phyloP scores from a whole-genome alignment of 1,284 basidiomycete genomes.

The Apiotrichum akiyoshidainum region DNA sequence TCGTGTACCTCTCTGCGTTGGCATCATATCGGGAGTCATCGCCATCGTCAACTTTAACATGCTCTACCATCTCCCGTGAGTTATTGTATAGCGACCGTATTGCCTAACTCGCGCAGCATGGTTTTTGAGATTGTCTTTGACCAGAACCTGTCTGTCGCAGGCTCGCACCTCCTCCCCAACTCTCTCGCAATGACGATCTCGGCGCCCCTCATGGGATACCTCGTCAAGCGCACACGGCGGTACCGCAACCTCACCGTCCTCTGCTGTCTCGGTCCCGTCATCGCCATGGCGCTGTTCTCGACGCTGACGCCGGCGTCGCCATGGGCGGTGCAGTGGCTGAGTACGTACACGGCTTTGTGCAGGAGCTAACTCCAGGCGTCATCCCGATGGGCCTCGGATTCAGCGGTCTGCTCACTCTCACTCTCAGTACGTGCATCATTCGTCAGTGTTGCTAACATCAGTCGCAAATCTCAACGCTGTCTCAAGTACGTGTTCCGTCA shows the following conservation, averaged over 20 bases:
- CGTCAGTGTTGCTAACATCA: constrained; percentile 2
- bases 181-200: constrained; percentile 28
- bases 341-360: background rate
- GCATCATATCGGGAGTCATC: constrained; percentile 28
- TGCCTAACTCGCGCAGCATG: constrained; percentile 14
- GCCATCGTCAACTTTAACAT: constrained; percentile 39
- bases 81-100: background rate
- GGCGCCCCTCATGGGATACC: constrained; percentile 26
- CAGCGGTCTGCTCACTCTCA: constrained; percentile 27
- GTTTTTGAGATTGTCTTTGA: constrained; percentile 32
- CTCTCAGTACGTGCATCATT: constrained; percentile 19
- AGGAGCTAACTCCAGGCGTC: constrained; percentile 6
- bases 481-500: constrained; percentile 15
- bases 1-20: constrained; percentile 28
- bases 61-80: constrained; percentile 33
- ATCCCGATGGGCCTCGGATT: constrained; percentile 34
- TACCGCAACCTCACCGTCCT: constrained; percentile 29
- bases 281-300: constrained; percentile 28
- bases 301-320: constrained; percentile 13
- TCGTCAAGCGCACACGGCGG: constrained; percentile 23
- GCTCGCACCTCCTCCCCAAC: constrained; percentile 32
- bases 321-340: constrained; percentile 24
- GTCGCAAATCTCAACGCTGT: constrained; percentile 32
- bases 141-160: constrained; percentile 22
- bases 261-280: constrained; percentile 26